phyloP scores from a whole-genome alignment of 2,329 filamentous ascomycete genomes.

The Fusarium pininemorale region DNA sequence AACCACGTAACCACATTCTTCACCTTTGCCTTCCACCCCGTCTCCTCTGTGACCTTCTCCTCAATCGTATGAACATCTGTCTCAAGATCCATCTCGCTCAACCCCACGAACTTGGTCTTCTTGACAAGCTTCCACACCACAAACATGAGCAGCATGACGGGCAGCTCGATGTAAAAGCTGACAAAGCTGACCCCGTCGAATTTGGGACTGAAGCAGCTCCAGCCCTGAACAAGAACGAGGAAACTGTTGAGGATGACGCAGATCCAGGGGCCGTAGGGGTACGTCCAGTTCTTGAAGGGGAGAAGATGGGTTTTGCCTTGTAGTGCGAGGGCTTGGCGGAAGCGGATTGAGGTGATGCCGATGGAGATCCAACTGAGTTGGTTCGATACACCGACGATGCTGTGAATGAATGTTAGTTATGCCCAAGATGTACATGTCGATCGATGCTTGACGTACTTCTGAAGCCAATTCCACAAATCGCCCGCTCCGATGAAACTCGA shows the following conservation, averaged over 20 bases:
- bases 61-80: slow-evolving; percentile 67
- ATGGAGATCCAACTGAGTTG: slow-evolving; percentile 74
- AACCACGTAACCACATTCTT: slow-evolving; percentile 47
- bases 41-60: slow-evolving; percentile 37
- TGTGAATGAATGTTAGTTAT: slow-evolving; percentile 37
- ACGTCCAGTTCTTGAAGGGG: slow-evolving; percentile 74
- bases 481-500: slow-evolving; percentile 73
- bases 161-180: slow-evolving; percentile 70
- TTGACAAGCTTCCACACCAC: slow-evolving; percentile 77
- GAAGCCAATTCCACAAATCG: slow-evolving; percentile 72
- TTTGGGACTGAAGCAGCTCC: slow-evolving; percentile 67
- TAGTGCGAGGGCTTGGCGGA: slow-evolving; percentile 63
- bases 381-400: slow-evolving; percentile 73
- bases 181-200: slow-evolving; percentile 70
- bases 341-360: slow-evolving; percentile 71
- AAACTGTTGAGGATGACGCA: slow-evolving; percentile 66
- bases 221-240: slow-evolving; percentile 71
- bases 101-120: slow-evolving; percentile 64
- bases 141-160: slow-evolving; percentile 70
- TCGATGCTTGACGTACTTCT: slow-evolving; percentile 61
- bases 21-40: slow-evolving; percentile 58
- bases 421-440: not conserved
- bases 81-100: slow-evolving; percentile 70
- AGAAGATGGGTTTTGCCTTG: slow-evolving; percentile 70
- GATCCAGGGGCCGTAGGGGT: slow-evolving; percentile 68